These are phyloP conservation scores for Gossypium bickii DNA, from an alignment of 345 rosid species.

Conservation along the genomic window DNA sequence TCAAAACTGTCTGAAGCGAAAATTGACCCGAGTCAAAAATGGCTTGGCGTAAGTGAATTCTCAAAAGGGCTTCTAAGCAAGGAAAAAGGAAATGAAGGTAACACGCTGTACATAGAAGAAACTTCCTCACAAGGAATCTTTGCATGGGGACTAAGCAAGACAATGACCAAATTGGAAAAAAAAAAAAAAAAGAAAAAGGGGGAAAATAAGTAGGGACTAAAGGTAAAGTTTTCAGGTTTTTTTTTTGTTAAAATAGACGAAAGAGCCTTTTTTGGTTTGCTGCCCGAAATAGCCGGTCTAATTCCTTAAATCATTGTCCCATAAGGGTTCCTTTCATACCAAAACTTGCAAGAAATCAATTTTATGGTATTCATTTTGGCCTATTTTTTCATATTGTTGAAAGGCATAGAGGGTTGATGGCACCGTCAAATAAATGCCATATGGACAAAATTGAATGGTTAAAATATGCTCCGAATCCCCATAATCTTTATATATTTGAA, in stretches of 20 bases:
- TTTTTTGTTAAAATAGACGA: no score
- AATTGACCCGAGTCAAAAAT: background rate
- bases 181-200: no score
- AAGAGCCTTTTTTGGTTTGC: background rate
- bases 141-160: background rate
- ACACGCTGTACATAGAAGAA: conserved; percentile 2
- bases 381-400: background rate
- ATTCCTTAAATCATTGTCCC: background rate
- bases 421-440: background rate
- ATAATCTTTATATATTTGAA: background rate
- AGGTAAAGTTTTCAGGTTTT: no score
- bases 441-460: background rate
- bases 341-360: conserved; percentile 5
- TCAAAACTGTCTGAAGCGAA: no score
- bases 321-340: background rate
- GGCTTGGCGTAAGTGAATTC: background rate
- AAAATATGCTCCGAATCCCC: background rate
- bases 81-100: background rate
- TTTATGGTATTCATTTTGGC: background rate
- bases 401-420: background rate
- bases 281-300: background rate
- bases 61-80: background rate
- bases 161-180: background rate
- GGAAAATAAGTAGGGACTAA: background rate
- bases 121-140: background rate